Conservation (phyloP, 306 rosid genomes). For the Trifolium repens region DNA sequence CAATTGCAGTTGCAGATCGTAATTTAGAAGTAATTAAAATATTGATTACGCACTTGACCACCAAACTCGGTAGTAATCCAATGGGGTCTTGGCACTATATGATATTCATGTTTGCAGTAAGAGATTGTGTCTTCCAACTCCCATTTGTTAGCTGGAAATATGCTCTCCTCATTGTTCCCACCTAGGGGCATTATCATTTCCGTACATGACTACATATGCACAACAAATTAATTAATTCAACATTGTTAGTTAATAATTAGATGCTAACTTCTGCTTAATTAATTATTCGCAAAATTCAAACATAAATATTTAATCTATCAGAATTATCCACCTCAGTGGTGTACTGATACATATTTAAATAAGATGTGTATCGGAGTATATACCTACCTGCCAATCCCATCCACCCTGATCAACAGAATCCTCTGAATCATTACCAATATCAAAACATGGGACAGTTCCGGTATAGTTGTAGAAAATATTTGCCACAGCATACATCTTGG, state of each 20-base stretch:
- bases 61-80: constrained; percentile 83
- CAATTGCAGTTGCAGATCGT: not conserved
- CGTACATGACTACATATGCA: constrained; percentile 58
- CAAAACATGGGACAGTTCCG: constrained; percentile 62
- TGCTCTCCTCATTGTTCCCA: constrained; percentile 57
- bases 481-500: constrained; percentile 67
- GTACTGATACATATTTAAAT: no score
- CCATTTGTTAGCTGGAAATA: constrained; percentile 62
- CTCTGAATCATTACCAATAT: constrained; percentile 54
- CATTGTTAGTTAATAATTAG: not conserved
- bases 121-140: constrained; percentile 32
- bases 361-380: not conserved
- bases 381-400: constrained; percentile 96
- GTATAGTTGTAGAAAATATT: constrained; percentile 62
- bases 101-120: constrained; percentile 35
- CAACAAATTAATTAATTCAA: not conserved
- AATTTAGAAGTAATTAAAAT: no score
- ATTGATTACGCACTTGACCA: constrained; percentile 53
- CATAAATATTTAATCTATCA: not conserved
- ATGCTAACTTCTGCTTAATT: not conserved
- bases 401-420: constrained; percentile 75
- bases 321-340: no score
- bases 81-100: constrained; percentile 58
- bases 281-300: not conserved
- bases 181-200: constrained; percentile 75